These are phyloP conservation scores for Priceomyces fermenticarens DNA, from an alignment of 805 yeast genomes.

Conservation along the genomic window DNA sequence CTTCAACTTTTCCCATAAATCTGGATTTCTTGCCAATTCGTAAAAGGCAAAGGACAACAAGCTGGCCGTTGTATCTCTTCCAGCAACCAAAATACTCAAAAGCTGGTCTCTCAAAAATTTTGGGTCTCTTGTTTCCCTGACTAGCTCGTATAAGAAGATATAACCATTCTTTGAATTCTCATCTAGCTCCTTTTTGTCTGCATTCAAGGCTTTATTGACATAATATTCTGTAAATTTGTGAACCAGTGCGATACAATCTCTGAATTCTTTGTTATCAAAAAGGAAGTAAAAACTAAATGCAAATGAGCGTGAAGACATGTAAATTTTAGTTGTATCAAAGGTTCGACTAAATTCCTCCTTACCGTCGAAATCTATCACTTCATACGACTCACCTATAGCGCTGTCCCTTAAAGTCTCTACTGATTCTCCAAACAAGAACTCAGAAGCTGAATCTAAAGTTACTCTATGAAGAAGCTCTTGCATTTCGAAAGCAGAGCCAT, in stretches of 20 bases:
- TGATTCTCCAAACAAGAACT: slow-evolving; percentile 40
- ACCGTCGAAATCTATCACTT: slow-evolving; percentile 21
- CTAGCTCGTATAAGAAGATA: slow-evolving; percentile 47
- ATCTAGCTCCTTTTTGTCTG: slow-evolving; percentile 28
- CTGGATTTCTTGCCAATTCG: slow-evolving; percentile 44
- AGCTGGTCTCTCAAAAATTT: slow-evolving; percentile 47
- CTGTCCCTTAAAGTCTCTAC: slow-evolving; percentile 26
- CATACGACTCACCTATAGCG: slow-evolving; percentile 24
- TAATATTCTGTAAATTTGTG: slow-evolving; percentile 37
- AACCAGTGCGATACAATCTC: slow-evolving; percentile 26
- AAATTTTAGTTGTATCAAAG: slow-evolving; percentile 31
- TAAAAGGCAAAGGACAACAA: slow-evolving; percentile 44
- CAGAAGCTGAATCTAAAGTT: slow-evolving; percentile 40
- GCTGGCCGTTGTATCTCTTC: slow-evolving; percentile 56
- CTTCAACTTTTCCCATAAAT: slow-evolving; percentile 35
- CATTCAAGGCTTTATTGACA: slow-evolving; percentile 35
- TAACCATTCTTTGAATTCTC: slow-evolving; percentile 34
- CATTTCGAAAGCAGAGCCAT: slow-evolving; percentile 28
- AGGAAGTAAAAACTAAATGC: slow-evolving; percentile 25
- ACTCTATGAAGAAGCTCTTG: slow-evolving; percentile 33
- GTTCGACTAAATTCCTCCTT: slow-evolving; percentile 31
- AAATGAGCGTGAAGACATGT: slow-evolving; percentile 33
- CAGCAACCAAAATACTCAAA: slow-evolving; percentile 50
- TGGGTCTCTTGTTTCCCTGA: slow-evolving; percentile 47
- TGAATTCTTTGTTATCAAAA: slow-evolving; percentile 25